Percentiles rank a stretch among this genome's conserved stretches.
Conservation (phyloP, 2,329 filamentous ascomycete genomes). For the Dactylellina sp. region DNA sequence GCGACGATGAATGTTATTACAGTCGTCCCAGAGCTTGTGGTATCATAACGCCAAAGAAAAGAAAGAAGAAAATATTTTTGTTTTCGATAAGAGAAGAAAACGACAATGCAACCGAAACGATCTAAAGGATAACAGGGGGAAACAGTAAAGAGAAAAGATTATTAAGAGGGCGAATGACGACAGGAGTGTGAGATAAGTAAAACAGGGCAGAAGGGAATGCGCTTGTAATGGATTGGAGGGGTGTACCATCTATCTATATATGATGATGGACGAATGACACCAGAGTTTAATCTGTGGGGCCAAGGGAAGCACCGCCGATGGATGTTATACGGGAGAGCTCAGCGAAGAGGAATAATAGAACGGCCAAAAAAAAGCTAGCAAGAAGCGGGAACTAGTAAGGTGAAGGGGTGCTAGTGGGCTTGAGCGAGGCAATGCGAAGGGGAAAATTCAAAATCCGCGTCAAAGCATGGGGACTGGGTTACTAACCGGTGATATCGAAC, state of each 20-base stretch:
- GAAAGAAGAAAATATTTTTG: slow-evolving; percentile 20
- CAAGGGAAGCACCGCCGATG: not conserved
- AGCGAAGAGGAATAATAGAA: slow-evolving; percentile 1
- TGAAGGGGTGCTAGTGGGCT: slow-evolving; percentile 3
- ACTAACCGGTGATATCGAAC: slow-evolving; percentile 42
- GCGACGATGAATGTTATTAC: slow-evolving; percentile 41
- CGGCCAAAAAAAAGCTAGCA: slow-evolving; percentile 7
- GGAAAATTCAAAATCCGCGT: slow-evolving; percentile 20
- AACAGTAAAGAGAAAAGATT: slow-evolving; percentile 14
- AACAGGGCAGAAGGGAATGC: slow-evolving; percentile 32
- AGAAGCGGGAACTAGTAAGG: slow-evolving; percentile 16
- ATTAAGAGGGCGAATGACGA: slow-evolving; percentile 45
- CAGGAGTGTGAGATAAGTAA: slow-evolving; percentile 35
- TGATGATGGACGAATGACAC: slow-evolving; percentile 36
- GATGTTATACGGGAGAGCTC: slow-evolving; percentile 11
- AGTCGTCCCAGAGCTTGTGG: slow-evolving; percentile 27
- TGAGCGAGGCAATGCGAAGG: slow-evolving; percentile 33
- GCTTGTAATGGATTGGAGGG: slow-evolving; percentile 36
- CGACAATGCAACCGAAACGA: slow-evolving; percentile 21
- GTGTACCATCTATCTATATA: slow-evolving; percentile 56
- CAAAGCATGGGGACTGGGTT: slow-evolving; percentile 11
- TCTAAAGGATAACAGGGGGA: slow-evolving; percentile 26
- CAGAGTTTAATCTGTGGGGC: slow-evolving; percentile 25
- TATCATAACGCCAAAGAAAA: slow-evolving; percentile 50
- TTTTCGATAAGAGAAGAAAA: slow-evolving; percentile 48